phyloP scores from a whole-genome alignment of 2,329 filamentous ascomycete genomes.

The Talaromyces verruculosus region DNA sequence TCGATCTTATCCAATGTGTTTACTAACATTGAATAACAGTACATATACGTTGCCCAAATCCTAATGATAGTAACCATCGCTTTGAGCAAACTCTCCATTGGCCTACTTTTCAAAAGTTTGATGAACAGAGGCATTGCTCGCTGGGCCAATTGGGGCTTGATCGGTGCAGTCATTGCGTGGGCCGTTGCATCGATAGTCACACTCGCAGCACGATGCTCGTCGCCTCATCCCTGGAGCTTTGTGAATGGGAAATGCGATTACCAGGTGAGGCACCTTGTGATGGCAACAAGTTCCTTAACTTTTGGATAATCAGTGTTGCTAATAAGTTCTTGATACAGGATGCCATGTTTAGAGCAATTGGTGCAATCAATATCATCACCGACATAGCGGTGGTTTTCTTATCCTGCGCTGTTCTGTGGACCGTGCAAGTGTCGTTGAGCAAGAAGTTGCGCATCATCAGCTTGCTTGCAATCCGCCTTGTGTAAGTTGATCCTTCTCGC shows the following conservation, averaged over 20 bases:
- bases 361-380: constrained; percentile 25
- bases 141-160: constrained; percentile 23
- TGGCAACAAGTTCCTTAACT: not conserved
- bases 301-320: not conserved
- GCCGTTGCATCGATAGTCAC: constrained; percentile 25
- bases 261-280: constrained; percentile 20
- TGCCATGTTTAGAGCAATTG: constrained; percentile 24
- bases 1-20: not conserved
- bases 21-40: constrained; percentile 16
- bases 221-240: constrained; percentile 26
- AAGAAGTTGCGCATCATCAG: constrained; percentile 26
- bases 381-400: constrained; percentile 24
- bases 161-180: constrained; percentile 25
- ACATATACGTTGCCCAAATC: constrained; percentile 27
- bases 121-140: constrained; percentile 23
- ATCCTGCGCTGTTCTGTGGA: constrained; percentile 24
- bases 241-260: constrained; percentile 23
- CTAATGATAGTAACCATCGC: constrained; percentile 25
- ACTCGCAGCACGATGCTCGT: constrained; percentile 25
- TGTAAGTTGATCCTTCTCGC: constrained; percentile 13
- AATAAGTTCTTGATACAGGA: constrained; percentile 9
- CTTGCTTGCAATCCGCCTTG: constrained; percentile 23
- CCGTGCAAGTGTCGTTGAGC: constrained; percentile 24
- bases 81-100: constrained; percentile 26
- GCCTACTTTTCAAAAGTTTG: constrained; percentile 25